Conservation (phyloP, 176 grass and related monocot genomes). For the Carex myosuroides region DNA sequence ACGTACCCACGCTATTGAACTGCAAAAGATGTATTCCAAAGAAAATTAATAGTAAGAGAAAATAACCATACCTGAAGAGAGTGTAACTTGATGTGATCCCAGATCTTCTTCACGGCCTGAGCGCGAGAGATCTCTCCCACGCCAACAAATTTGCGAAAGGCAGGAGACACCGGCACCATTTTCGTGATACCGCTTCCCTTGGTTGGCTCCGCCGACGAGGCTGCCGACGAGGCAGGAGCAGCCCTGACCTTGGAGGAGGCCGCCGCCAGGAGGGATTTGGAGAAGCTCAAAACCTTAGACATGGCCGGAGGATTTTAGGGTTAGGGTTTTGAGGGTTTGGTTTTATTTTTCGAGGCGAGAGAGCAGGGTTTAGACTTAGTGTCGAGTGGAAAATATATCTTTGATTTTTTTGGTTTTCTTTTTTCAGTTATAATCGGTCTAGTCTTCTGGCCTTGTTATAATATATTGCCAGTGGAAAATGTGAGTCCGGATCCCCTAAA, state of each 20-base stretch:
- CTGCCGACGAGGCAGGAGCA: neutral
- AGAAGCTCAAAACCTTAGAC: conserved; percentile 56
- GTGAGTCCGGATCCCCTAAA: too few species aligned
- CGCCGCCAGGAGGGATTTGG: conserved; percentile 50
- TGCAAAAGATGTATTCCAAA: neutral
- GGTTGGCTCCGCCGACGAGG: neutral
- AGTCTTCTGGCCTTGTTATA: neutral
- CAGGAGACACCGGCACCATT: conserved; percentile 40
- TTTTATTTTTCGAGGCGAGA: neutral
- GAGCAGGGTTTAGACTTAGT: neutral
- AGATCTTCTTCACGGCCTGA: conserved; percentile 53
- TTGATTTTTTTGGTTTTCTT: neutral
- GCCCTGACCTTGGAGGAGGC: conserved; percentile 13
- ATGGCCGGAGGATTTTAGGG: conserved; percentile 27
- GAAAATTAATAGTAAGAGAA: neutral
- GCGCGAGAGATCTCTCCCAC: conserved; percentile 56
- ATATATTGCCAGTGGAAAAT: neutral
- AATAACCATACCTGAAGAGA: conserved; percentile 13
- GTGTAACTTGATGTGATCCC: conserved; percentile 74
- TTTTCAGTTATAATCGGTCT: neutral
- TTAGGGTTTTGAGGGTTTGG: conserved; percentile 38
- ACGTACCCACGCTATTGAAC: neutral
- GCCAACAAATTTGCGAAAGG: conserved; percentile 56
- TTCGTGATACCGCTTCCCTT: conserved; percentile 31
- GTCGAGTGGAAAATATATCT: neutral